A percentile compares a stretch with the other conserved stretches of the same genome.
phyloP scores from a whole-genome alignment of 2,329 filamentous ascomycete genomes.

The Gnomoniopsis smithogilvyi region DNA sequence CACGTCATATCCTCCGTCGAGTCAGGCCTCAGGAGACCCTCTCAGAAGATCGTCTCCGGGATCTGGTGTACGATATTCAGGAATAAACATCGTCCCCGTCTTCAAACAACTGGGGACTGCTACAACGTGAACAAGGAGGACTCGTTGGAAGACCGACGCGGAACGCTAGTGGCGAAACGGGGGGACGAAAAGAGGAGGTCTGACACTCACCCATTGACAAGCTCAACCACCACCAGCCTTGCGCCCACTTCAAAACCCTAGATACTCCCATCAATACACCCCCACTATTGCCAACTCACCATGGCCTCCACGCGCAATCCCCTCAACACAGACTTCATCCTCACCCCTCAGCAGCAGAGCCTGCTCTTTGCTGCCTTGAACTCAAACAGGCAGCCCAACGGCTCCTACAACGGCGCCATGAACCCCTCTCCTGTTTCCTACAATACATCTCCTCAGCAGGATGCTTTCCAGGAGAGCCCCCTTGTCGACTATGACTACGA shows the following conservation, averaged over 20 bases:
- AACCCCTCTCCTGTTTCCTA: slow-evolving; percentile 47
- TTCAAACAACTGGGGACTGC: too few relatives aligned
- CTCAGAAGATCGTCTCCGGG: not conserved
- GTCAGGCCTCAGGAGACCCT: not conserved
- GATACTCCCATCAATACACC: not conserved
- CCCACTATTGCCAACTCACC: slow-evolving; percentile 19
- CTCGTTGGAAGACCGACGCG: not conserved
- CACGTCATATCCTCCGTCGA: not conserved
- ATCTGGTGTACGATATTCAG: not conserved
- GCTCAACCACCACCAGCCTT: not conserved
- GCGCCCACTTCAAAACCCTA: not conserved
- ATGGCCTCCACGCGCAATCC: slow-evolving; percentile 53
- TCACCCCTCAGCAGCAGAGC: slow-evolving; percentile 74
- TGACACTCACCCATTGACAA: not conserved
- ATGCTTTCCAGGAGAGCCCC: slow-evolving; percentile 67
- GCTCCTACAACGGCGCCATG: slow-evolving; percentile 33
- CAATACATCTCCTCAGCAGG: slow-evolving; percentile 45
- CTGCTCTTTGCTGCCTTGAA: slow-evolving; percentile 74
- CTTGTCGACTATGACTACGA: slow-evolving; percentile 80
- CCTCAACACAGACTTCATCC: slow-evolving; percentile 55
- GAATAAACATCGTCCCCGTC: not conserved
- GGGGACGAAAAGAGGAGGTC: slow-evolving; percentile 1
- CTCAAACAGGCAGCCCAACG: slow-evolving; percentile 54
- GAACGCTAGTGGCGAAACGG: slow-evolving; percentile 12
- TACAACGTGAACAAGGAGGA: too few relatives aligned